phyloP scores from a whole-genome alignment of 805 yeast species.

The Wickerhamomyces strasburgensis region DNA sequence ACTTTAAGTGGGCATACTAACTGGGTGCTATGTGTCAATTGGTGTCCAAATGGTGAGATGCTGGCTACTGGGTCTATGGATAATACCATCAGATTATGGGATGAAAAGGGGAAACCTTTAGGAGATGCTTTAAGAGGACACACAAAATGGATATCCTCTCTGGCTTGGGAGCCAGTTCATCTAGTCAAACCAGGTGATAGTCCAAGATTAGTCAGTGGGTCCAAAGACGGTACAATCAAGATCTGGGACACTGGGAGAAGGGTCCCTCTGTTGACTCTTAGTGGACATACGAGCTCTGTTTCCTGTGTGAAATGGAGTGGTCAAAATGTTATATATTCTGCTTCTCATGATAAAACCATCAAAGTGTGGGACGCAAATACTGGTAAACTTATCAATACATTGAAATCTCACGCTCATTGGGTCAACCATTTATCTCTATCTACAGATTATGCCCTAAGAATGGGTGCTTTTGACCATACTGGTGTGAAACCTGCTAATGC shows the following conservation, averaged over 20 bases:
- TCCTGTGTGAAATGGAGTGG: slow-evolving; percentile 99
- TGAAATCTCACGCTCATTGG: slow-evolving; percentile 96
- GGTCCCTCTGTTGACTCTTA: slow-evolving; percentile 60
- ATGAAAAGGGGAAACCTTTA: slow-evolving; percentile 62
- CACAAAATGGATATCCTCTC: slow-evolving; percentile 80
- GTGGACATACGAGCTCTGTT: slow-evolving; percentile 86
- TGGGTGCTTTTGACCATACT: slow-evolving; percentile 83
- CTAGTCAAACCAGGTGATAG: slow-evolving; percentile 57
- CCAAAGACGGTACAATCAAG: slow-evolving; percentile 86
- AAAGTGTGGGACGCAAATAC: slow-evolving; percentile 82
- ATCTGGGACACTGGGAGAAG: slow-evolving; percentile 84
- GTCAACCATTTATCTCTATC: slow-evolving; percentile 89
- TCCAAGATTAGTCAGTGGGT: slow-evolving; percentile 77
- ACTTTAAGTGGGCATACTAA: slow-evolving; percentile 81
- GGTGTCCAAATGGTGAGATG: slow-evolving; percentile 87
- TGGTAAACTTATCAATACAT: slow-evolving; percentile 73
- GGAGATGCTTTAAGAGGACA: slow-evolving; percentile 82
- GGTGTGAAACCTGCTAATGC: slow-evolving; percentile 39
- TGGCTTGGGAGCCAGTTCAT: slow-evolving; percentile 94
- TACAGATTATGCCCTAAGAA: slow-evolving; percentile 81
- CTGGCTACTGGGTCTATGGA: slow-evolving; percentile 98
- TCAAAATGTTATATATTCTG: slow-evolving; percentile 72
- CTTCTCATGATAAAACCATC: slow-evolving; percentile 92
- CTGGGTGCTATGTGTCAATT: slow-evolving; percentile 90
- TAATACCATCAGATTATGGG: slow-evolving; percentile 84